phyloP scores from a whole-genome alignment of 345 rosid genomes.

The Moringa oleifera region DNA sequence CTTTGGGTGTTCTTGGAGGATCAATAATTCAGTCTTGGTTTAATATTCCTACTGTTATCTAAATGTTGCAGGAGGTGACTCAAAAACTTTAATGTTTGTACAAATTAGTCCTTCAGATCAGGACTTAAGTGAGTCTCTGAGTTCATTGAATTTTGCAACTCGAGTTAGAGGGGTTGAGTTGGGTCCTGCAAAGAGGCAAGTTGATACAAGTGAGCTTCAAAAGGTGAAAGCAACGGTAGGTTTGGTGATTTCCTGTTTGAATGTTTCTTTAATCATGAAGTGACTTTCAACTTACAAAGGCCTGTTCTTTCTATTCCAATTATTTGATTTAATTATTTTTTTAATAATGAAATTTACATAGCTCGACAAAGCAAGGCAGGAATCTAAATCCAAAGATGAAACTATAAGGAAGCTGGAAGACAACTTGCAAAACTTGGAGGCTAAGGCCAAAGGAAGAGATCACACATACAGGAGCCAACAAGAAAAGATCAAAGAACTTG shows the following conservation, averaged over 20 bases:
- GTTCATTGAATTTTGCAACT: constrained; percentile 86
- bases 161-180: constrained; percentile 86
- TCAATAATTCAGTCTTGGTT: neutral
- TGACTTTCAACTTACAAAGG: neutral
- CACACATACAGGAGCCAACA: constrained; percentile 47
- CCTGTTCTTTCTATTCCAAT: neutral
- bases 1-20: neutral
- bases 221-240: constrained; percentile 72
- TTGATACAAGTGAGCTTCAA: constrained; percentile 73
- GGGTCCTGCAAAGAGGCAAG: constrained; percentile 79
- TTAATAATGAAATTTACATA: constrained; percentile 16
- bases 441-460: constrained; percentile 65
- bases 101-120: constrained; percentile 92
- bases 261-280: neutral
- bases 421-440: constrained; percentile 60
- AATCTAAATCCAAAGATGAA: constrained; percentile 75
- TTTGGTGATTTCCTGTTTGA: constrained; percentile 7
- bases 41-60: neutral
- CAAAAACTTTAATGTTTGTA: constrained; percentile 89
- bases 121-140: constrained; percentile 79
- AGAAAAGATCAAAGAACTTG: constrained; percentile 86
- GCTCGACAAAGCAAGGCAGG: constrained; percentile 87
- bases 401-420: constrained; percentile 73
- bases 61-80: constrained; percentile 70
- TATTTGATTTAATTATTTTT: constrained; percentile 15